These are phyloP conservation scores for Pseudohalonectria lignicola DNA, from an alignment of 2,329 filamentous ascomycete genomes.

Conservation along the genomic window DNA sequence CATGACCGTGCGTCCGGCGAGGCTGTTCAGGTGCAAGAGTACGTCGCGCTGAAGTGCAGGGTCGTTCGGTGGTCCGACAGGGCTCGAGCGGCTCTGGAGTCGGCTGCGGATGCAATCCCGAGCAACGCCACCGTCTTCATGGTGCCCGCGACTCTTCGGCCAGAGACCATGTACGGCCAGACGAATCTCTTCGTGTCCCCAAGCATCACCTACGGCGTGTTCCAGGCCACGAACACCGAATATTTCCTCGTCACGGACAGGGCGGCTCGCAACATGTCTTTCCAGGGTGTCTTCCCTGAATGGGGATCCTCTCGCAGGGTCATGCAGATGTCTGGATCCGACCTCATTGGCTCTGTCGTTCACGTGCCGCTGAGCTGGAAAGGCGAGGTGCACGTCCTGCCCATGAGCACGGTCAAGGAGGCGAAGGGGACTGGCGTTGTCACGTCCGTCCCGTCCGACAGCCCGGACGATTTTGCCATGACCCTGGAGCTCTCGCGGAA, in stretches of 20 bases:
- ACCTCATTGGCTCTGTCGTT: constrained; percentile 76
- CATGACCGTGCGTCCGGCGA: constrained; percentile 75
- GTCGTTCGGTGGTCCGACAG: constrained; percentile 79
- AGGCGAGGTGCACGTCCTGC: constrained; percentile 74
- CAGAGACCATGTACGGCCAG: constrained; percentile 98
- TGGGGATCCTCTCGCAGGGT: too few species aligned
- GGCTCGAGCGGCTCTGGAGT: constrained; percentile 60
- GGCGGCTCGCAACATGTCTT: too few species aligned
- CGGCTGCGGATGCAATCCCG: constrained; percentile 68
- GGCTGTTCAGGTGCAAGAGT: constrained; percentile 78
- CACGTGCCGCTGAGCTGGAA: constrained; percentile 82
- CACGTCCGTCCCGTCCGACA: constrained; percentile 90
- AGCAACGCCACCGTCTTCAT: constrained; percentile 74
- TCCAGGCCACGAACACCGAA: constrained; percentile 68
- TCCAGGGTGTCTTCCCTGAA: too few species aligned
- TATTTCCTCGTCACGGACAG: constrained; percentile 82
- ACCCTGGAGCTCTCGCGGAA: constrained; percentile 85
- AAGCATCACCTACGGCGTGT: constrained; percentile 79
- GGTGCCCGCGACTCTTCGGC: constrained; percentile 78
- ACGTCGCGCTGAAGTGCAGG: constrained; percentile 83
- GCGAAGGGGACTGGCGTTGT: constrained; percentile 96
- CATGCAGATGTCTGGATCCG: constrained; percentile 63
- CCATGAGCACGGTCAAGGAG: constrained; percentile 87
- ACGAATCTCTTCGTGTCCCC: constrained; percentile 92
- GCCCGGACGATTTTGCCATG: constrained; percentile 89